Base-by-base conservation (phyloP, 2,329 filamentous ascomycete species). In the Calonectria honghensis region DNA sequence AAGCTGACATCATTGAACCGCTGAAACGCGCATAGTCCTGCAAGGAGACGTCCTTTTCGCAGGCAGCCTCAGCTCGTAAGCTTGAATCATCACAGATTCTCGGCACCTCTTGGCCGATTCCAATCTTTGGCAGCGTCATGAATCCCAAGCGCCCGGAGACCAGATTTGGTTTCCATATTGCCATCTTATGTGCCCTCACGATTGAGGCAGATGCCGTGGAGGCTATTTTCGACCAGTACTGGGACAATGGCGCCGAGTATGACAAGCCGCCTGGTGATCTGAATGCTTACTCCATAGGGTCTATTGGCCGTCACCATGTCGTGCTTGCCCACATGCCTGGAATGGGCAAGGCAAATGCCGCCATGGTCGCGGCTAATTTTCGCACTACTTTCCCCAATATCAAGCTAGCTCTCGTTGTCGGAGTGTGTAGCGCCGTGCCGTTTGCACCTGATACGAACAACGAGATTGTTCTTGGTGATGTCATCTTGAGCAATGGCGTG, bases 401-500 rank as follows among this genome's bases (percentile, higher is more conserved):
- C 57, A 57, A 16, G 32, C 48, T 73, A 2, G 66, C 57, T 7
- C 57, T 73, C 5, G 29, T 73, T 16, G 71, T 69, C 18, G 71
- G 71, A 1, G n/a, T 70, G 16, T 70, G 71, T 39, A 79, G 82
- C 3, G 80, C 59, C 1, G 74, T 78, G 2, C 81, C 79, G 3
- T 51, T 72, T 50, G 45, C 48, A 18, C 64, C 45, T 10, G 27
- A 41, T 24, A 37, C 48, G 7, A 50, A 74, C 27, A 14, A 3
- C 31, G 80, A 80, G 27, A 74, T 79, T 2, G 24, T 81, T 0
- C 75, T 83, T 2, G 81, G 82, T 1, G 82, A 83, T 45, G 78
- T 82, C 11, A 63, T 83, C 35, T 78, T 84, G 32, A 81, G 82
- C 50, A 73, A 73, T 4, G 77, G 75, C 1, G 54, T 85, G 2